Percentiles rank a stretch among this genome's conserved stretches.
Evolutionary conservation across 139 green algal species (phyloP).

Genomic region (Chlamydomonas asymmetrica): DNA sequence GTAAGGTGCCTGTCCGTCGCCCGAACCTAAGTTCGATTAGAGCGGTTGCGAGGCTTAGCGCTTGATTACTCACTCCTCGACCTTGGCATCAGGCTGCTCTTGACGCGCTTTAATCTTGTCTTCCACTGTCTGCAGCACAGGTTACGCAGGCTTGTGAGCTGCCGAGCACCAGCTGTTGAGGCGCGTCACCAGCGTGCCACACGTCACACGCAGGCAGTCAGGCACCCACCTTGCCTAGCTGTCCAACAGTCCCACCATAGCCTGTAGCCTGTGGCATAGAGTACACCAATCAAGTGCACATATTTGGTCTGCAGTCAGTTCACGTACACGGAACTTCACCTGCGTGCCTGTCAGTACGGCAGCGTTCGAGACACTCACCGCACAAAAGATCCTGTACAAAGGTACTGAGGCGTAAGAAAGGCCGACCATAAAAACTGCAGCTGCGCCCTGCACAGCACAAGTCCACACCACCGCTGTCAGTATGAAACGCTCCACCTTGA

Average conservation of each 20-base stretch:
- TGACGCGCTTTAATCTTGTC: conserved; percentile 70
- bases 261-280: conserved; percentile 73
- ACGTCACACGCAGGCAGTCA: neutral
- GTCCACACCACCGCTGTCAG: neutral
- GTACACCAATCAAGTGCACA: conserved; percentile 15
- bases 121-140: conserved; percentile 63
- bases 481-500: neutral
- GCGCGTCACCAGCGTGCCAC: neutral
- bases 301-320: neutral
- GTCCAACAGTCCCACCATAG: conserved; percentile 80
- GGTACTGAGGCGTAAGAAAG: conserved; percentile 92
- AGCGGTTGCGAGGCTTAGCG: neutral
- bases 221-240: conserved; percentile 34
- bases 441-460: conserved; percentile 55
- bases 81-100: conserved; percentile 55
- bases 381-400: conserved; percentile 90
- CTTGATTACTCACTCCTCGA: conserved; percentile 38
- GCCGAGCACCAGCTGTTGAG: neutral
- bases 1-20: neutral
- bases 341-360: neutral
- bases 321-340: neutral
- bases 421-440: conserved; percentile 91
- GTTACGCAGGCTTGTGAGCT: neutral
- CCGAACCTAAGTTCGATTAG: neutral
- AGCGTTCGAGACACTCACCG: conserved; percentile 20